phyloP scores from a whole-genome alignment of 2,329 filamentous ascomycete species.

The Penicillium thymicola region DNA sequence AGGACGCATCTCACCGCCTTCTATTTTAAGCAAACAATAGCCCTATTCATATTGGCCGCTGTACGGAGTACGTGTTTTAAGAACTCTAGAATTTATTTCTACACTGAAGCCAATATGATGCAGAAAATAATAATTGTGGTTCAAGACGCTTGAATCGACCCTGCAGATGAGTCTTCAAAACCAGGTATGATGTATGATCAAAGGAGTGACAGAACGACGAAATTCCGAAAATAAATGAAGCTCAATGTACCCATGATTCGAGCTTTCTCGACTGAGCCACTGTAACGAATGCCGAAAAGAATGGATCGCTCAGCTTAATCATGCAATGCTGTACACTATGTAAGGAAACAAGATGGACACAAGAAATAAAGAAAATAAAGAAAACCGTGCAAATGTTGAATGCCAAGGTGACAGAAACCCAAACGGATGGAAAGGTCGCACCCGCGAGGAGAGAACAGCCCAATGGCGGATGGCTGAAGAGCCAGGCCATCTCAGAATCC shows the following conservation, averaged over 20 bases:
- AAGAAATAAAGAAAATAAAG: conserved; percentile 4
- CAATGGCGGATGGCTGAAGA: neutral
- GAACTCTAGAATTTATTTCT: neutral
- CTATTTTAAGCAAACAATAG: neutral
- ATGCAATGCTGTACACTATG: conserved; percentile 24
- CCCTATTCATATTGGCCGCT: neutral
- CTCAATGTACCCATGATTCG: conserved; percentile 7
- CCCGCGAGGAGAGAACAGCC: conserved; percentile 2
- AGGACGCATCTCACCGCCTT: conserved; percentile 14
- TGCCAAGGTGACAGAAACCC: conserved; percentile 2
- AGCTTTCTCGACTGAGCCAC: conserved; percentile 3
- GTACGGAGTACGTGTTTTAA: no score
- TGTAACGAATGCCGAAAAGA: conserved; percentile 6
- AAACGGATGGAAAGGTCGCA: conserved; percentile 15
- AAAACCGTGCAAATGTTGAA: conserved; percentile 2
- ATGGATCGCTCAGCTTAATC: conserved; percentile 19
- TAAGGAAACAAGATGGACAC: conserved; percentile 14
- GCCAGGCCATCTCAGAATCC: conserved; percentile 14
- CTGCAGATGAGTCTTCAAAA: neutral
- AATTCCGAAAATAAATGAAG: conserved; percentile 9
- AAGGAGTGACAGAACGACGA: conserved; percentile 8
- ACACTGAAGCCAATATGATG: neutral
- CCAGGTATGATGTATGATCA: neutral
- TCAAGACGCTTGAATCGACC: neutral
- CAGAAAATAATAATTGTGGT: neutral